Conservation (phyloP, 169 alveolate genomes). For the Plasmodium falciparum region DNA sequence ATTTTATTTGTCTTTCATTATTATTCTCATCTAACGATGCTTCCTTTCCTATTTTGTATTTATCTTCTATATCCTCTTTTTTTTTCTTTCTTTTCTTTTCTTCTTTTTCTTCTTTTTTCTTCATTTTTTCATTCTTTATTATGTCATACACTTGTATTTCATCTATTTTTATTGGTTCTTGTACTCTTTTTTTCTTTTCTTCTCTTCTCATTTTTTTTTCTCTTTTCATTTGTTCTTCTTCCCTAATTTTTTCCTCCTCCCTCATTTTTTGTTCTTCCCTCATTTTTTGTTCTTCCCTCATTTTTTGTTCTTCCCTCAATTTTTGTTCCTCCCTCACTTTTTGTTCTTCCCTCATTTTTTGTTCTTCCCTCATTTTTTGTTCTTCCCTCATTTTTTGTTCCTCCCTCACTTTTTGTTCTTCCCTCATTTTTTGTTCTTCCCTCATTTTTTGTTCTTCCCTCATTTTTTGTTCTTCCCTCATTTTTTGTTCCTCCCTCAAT, state of each 20-base stretch:
- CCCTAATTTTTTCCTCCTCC: neutral
- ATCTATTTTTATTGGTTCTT: neutral
- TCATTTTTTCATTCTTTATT: neutral
- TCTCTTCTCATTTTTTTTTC: neutral
- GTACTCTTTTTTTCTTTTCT: neutral
- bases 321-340: neutral
- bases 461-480: neutral
- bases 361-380: neutral
- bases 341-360: neutral
- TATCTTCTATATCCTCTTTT: no score
- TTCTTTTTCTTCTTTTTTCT: neutral
- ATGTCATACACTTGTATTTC: neutral
- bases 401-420: neutral
- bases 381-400: neutral
- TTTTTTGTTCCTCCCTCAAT: neutral
- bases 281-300: neutral
- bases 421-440: neutral
- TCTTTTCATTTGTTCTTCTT: constrained; percentile 1
- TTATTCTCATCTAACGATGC: neutral
- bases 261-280: neutral
- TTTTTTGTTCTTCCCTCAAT: neutral
- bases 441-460: neutral
- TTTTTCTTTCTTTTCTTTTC: neutral
- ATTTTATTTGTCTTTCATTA: neutral
- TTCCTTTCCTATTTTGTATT: no score